phyloP scores from a whole-genome alignment of 1,284 basidiomycete genomes.

The Fistulina hepatica region DNA sequence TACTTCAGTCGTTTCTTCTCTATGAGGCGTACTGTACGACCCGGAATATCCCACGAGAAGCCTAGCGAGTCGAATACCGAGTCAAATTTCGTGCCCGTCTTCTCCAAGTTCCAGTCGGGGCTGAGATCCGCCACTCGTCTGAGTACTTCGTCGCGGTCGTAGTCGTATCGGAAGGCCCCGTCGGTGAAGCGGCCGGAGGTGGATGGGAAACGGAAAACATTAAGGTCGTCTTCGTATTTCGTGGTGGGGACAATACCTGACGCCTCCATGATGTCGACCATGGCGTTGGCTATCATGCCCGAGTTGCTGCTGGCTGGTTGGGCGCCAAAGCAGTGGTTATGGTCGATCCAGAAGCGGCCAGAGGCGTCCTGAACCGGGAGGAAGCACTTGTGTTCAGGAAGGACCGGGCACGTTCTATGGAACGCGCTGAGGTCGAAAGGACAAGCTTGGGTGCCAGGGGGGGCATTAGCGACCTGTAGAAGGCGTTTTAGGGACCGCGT shows the following conservation, averaged over 20 bases:
- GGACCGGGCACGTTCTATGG: constrained; percentile 17
- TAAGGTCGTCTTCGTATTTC: constrained; percentile 23
- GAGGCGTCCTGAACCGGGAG: constrained; percentile 1
- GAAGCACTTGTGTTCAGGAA: constrained; percentile 18
- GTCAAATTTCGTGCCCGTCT: constrained; percentile 10
- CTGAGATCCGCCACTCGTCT: constrained; percentile 1
- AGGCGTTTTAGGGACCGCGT: too few species aligned
- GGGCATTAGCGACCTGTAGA: constrained; percentile 17
- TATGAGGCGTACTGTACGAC: constrained; percentile 11
- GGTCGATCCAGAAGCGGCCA: constrained; percentile 14
- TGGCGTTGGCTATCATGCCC: constrained; percentile 17
- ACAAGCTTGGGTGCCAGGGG: constrained; percentile 20
- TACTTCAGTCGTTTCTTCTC: constrained; percentile 15
- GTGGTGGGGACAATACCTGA: neutral
- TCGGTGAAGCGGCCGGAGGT: neutral
- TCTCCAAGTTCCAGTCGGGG: constrained; percentile 10
- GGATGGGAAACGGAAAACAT: constrained; percentile 1
- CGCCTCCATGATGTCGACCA: constrained; percentile 10
- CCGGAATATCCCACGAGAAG: constrained; percentile 15
- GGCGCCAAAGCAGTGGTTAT: constrained; percentile 17
- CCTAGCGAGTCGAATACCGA: constrained; percentile 12
- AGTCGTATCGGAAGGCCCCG: constrained; percentile 6
- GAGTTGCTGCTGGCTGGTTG: constrained; percentile 16
- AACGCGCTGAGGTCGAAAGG: constrained; percentile 20
- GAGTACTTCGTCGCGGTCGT: neutral